Evolutionary conservation across 495 filamentous ascomycete genomes (phyloP), one percentile per base, ranked within the genome.

Genomic region (Ascodesmis nigricans): DNA sequence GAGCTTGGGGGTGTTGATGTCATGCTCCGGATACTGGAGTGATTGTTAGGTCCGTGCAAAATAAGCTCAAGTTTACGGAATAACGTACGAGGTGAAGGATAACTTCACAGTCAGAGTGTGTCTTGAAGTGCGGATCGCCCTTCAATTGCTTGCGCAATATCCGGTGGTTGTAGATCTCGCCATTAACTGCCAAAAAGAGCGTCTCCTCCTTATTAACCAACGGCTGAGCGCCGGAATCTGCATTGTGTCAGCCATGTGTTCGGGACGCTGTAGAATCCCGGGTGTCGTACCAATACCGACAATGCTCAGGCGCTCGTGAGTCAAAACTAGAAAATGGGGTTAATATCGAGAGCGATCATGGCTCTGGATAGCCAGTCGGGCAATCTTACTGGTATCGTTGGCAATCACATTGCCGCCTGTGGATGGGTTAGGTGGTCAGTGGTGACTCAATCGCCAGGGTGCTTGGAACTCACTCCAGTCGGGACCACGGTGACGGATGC

Each of bases 81-180:
- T 16, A 36, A 55, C 71, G 55, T 67, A 93, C 90, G 71, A 97
- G 50, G 34, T 90, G 87, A 48, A 95, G 81, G 54, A 97, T 84
- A 49, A 95, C 80, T 59, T 97, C 87, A 58, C 87, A 97, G 46
- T 97, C 87, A 20, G 83, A 92, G 52, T 87, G 75, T 33, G 87
- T 97, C 70, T 90, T 91, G 67, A 92, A 97, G 57, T 76, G 70
- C 56, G 91, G 84, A 16, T 73, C 68, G 15, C 58, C 60, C 57
- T 78, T 78, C 50, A 93, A 57, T 40, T 58, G 61, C 58, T 92
- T 93, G 43, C 87, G 72, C 44, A 97, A 61, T 44, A 92, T 67
- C 42, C 82, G 72, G 60, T 97, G 87, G 69, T 97, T 97, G 66
- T 97, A 97, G 55, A 97, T 97, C 58, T 97, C 87, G 58, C 87